These are phyloP conservation scores for Wolfiporia cocos DNA, from an alignment of 1,284 basidiomycete genomes.

Conservation along the genomic window DNA sequence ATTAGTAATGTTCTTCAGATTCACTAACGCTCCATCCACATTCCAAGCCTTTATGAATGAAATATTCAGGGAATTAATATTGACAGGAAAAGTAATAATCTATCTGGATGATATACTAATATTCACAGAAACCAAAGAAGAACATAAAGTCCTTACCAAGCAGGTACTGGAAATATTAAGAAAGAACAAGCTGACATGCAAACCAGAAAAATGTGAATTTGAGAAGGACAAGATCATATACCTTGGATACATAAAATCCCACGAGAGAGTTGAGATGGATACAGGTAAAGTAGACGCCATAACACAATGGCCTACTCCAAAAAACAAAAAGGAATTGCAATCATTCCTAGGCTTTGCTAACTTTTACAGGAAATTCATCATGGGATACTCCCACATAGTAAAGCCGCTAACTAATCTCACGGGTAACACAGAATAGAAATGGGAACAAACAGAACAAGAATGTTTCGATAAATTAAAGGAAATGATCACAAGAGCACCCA, in stretches of 20 bases:
- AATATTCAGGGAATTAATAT: conserved; percentile 19
- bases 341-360: conserved; percentile 35
- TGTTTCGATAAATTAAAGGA: not conserved
- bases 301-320: conserved; percentile 26
- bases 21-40: conserved; percentile 10
- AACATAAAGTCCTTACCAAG: conserved; percentile 13
- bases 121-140: conserved; percentile 9
- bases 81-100: conserved; percentile 14
- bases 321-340: conserved; percentile 19
- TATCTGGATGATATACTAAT: conserved; percentile 25
- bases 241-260: conserved; percentile 30
- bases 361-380: conserved; percentile 36
- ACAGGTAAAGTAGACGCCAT: conserved; percentile 28
- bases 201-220: conserved; percentile 33
- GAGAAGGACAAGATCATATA: conserved; percentile 25
- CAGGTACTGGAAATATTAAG: conserved; percentile 27
- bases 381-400: conserved; percentile 26
- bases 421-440: conserved; percentile 14
- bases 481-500: not conserved
- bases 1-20: conserved; percentile 11
- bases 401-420: conserved; percentile 20
- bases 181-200: conserved; percentile 22
- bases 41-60: conserved; percentile 13
- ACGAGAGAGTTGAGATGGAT: conserved; percentile 28
- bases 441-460: not conserved